These are phyloP conservation scores for Hypoxylon sp. DNA, from an alignment of 2,329 filamentous ascomycete genomes.

Conservation along the genomic window DNA sequence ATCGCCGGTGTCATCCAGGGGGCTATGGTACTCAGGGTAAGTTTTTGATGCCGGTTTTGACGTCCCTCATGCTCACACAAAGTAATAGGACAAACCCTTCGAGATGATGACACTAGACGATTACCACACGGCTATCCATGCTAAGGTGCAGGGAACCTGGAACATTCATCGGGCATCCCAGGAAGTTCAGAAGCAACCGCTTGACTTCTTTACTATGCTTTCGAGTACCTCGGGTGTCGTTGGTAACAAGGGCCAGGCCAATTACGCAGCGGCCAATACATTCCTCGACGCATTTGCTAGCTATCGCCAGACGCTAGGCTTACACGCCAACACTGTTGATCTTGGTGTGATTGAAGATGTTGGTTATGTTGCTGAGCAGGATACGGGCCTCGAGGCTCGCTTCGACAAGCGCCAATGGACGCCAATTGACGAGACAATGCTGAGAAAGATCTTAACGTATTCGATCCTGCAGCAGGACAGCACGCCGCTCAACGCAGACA, in stretches of 20 bases:
- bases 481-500: slow-evolving; percentile 15
- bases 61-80: background rate
- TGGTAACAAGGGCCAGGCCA: slow-evolving; percentile 58
- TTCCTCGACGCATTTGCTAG: slow-evolving; percentile 60
- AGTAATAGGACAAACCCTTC: slow-evolving; percentile 43
- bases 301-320: slow-evolving; percentile 55
- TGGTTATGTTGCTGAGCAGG: slow-evolving; percentile 52
- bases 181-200: slow-evolving; percentile 22
- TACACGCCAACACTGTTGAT: slow-evolving; percentile 57
- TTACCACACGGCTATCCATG: slow-evolving; percentile 51
- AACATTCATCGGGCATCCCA: slow-evolving; percentile 55
- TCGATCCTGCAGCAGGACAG: slow-evolving; percentile 45
- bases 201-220: slow-evolving; percentile 59
- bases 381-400: slow-evolving; percentile 7
- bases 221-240: slow-evolving; percentile 56
- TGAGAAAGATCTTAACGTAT: slow-evolving; percentile 43
- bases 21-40: slow-evolving; percentile 53
- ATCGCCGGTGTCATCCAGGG: slow-evolving; percentile 52
- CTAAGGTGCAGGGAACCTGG: slow-evolving; percentile 58
- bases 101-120: slow-evolving; percentile 54
- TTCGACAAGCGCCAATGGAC: slow-evolving; percentile 42
- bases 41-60: slow-evolving; percentile 4
- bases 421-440: slow-evolving; percentile 43
- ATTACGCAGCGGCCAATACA: slow-evolving; percentile 60
- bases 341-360: slow-evolving; percentile 58